Conservation (phyloP, 1,284 basidiomycete genomes). For the Heterobasidion irregulare region DNA sequence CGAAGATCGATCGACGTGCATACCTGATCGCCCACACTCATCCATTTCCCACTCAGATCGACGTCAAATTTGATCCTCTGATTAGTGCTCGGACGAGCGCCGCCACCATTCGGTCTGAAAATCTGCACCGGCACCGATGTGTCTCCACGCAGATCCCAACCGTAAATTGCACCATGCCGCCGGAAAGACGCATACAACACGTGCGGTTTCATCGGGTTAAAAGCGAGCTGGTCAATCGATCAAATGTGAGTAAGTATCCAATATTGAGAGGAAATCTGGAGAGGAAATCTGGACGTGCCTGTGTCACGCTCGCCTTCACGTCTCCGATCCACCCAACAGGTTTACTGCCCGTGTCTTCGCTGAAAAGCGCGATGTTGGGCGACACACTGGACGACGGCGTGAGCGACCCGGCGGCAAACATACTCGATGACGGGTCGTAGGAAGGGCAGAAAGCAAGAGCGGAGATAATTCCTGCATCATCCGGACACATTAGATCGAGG, state of each 20-base stretch:
- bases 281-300: constrained; percentile 36
- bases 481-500: neutral
- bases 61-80: constrained; percentile 76
- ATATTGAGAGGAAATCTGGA: neutral
- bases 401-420: constrained; percentile 70
- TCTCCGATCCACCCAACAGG: constrained; percentile 56
- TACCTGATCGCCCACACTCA: constrained; percentile 71
- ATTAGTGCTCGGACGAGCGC: constrained; percentile 39
- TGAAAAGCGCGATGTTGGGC: constrained; percentile 71
- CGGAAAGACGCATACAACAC: constrained; percentile 77
- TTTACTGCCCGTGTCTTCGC: constrained; percentile 44
- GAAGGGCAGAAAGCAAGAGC: constrained; percentile 67
- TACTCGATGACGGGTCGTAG: constrained; percentile 42
- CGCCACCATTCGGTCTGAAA: constrained; percentile 16
- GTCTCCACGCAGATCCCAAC: constrained; percentile 75
- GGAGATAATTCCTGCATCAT: constrained; percentile 69
- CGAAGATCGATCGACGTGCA: constrained; percentile 8
- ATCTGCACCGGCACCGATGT: constrained; percentile 37
- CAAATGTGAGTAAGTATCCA: neutral
- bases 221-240: constrained; percentile 50
- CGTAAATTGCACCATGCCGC: constrained; percentile 52
- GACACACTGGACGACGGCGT: constrained; percentile 37
- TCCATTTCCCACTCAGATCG: constrained; percentile 61
- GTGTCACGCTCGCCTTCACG: constrained; percentile 55
- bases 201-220: constrained; percentile 67